Evolutionary conservation across 768 basidiomycete genomes (phyloP).

Genomic region (Pleurotus platypus): DNA sequence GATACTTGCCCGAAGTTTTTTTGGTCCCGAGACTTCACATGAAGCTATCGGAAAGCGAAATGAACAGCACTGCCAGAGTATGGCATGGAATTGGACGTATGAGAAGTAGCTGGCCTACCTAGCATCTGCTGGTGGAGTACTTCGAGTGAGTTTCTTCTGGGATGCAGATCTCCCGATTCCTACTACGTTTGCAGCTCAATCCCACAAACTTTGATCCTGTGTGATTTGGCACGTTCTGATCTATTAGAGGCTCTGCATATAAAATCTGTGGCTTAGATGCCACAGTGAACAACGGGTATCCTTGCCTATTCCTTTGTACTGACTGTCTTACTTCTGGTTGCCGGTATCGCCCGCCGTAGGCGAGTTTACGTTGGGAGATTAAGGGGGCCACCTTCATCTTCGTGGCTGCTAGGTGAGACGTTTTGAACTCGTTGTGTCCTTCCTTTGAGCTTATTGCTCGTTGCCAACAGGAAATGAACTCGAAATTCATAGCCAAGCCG

Average conservation of each 20-base stretch:
- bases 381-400: not conserved
- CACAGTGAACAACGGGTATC: not conserved
- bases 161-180: not conserved
- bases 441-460: not conserved
- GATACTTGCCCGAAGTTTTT: too few species aligned
- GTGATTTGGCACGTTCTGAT: not conserved
- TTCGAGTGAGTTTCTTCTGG: not conserved
- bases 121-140: not conserved
- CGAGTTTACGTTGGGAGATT: not conserved
- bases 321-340: not conserved
- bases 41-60: not conserved
- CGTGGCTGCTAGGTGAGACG: slow-evolving; percentile 1
- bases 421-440: not conserved
- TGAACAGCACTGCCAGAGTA: not conserved
- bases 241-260: not conserved
- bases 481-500: slow-evolving; percentile 15
- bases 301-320: not conserved
- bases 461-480: slow-evolving; percentile 18
- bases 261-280: not conserved
- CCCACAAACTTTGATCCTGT: not conserved
- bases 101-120: not conserved
- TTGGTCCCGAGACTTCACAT: too few species aligned
- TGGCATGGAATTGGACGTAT: not conserved
- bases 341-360: not conserved
- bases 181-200: not conserved